phyloP scores from a whole-genome alignment of 805 yeast species.

The Monosporozyma unispora region DNA sequence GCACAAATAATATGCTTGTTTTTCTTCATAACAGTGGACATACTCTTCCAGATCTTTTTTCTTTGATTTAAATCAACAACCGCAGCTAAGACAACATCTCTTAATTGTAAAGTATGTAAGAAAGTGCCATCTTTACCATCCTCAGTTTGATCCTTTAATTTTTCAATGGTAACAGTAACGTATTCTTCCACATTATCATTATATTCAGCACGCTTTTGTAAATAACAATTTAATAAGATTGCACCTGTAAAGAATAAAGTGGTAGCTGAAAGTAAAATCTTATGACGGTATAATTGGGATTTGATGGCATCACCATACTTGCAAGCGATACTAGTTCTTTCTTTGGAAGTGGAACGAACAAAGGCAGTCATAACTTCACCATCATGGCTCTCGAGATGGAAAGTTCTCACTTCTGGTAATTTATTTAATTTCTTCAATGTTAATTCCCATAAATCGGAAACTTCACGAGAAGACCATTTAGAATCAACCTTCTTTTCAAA shows the following conservation, averaged over 20 bases:
- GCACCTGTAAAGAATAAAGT: neutral
- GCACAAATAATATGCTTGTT: constrained; percentile 48
- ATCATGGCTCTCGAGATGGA: neutral
- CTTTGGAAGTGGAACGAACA: constrained; percentile 59
- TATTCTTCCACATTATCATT: constrained; percentile 29
- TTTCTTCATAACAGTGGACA: constrained; percentile 42
- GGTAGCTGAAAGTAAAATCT: neutral
- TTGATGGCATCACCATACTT: constrained; percentile 32
- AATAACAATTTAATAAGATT: neutral
- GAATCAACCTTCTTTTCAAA: neutral
- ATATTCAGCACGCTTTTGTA: neutral
- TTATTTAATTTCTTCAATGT: constrained; percentile 39
- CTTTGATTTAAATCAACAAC: constrained; percentile 22
- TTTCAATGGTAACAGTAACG: constrained; percentile 28
- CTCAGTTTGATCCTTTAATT: constrained; percentile 39
- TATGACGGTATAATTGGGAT: neutral
- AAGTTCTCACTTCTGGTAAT: constrained; percentile 44
- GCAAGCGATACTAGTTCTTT: constrained; percentile 44
- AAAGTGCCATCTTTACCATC: constrained; percentile 33
- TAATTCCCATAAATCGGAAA: constrained; percentile 45
- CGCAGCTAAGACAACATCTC: constrained; percentile 45
- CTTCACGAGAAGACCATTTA: neutral
- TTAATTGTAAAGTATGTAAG: constrained; percentile 57
- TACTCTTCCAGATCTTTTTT: constrained; percentile 47
- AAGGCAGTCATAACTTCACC: neutral